phyloP scores from a whole-genome alignment of 2,329 filamentous ascomycete genomes.

The Penicillium sp. region DNA sequence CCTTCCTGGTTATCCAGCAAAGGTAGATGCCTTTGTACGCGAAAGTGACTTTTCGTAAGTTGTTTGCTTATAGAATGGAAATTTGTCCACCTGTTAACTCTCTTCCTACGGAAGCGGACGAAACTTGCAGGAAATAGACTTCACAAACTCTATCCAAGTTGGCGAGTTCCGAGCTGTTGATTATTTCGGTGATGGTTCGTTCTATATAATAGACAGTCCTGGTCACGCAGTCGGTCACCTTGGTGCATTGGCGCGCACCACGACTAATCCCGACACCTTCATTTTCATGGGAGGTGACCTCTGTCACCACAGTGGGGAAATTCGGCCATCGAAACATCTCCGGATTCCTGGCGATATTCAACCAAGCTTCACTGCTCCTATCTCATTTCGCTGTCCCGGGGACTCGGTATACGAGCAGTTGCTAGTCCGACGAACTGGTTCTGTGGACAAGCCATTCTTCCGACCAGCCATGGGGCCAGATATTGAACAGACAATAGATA shows the following conservation, averaged over 20 bases:
- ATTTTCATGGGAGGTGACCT: slow-evolving; percentile 53
- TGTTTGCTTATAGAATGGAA: too few species aligned
- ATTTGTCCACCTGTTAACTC: too few species aligned
- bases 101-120: not conserved
- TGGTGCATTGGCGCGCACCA: slow-evolving; percentile 46
- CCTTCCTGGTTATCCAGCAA: slow-evolving; percentile 47
- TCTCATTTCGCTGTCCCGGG: slow-evolving; percentile 27
- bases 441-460: not conserved
- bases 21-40: slow-evolving; percentile 38
- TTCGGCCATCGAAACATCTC: slow-evolving; percentile 45
- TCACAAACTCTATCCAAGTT: not conserved
- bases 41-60: slow-evolving; percentile 44
- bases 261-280: slow-evolving; percentile 38
- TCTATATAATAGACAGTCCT: slow-evolving; percentile 39
- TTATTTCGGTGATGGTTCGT: slow-evolving; percentile 43
- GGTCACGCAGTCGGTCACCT: slow-evolving; percentile 50
- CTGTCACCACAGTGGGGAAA: slow-evolving; percentile 47
- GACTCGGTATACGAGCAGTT: slow-evolving; percentile 4
- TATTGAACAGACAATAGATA: not conserved
- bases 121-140: slow-evolving; percentile 28
- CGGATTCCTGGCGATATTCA: slow-evolving; percentile 13
- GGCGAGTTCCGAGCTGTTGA: slow-evolving; percentile 41
- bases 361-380: slow-evolving; percentile 9
- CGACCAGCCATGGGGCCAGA: not conserved
- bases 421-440: not conserved